Conservation (phyloP, 805 yeast species). For the Metschnikowia similis region DNA sequence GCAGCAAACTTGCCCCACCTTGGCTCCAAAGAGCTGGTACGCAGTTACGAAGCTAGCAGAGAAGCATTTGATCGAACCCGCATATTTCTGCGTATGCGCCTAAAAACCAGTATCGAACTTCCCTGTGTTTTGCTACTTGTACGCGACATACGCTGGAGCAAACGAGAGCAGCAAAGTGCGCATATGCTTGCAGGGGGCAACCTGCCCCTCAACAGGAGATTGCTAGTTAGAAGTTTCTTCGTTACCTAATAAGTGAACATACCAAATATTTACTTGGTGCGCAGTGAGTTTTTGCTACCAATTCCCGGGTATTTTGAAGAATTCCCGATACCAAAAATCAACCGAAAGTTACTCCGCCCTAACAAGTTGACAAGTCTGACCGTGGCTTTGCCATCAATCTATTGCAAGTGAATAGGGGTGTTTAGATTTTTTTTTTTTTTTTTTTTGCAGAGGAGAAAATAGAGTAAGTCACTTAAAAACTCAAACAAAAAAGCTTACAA, state of each 20-base stretch:
- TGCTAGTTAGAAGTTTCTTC: background rate
- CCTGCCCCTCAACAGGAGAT: background rate
- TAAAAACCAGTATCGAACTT: background rate
- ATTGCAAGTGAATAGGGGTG: background rate
- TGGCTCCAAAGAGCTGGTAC: background rate
- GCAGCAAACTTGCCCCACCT: background rate
- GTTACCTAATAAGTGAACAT: background rate
- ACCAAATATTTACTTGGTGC: background rate
- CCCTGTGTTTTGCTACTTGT: background rate
- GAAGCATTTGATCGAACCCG: slow-evolving; percentile 2
- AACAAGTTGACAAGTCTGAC: background rate
- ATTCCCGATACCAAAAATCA: background rate
- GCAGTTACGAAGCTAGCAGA: background rate
- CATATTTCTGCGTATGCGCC: slow-evolving; percentile 1
- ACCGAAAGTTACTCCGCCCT: background rate
- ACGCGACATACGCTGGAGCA: background rate
- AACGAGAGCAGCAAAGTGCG: background rate
- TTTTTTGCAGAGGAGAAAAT: background rate
- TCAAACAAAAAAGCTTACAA: background rate
- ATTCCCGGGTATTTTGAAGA: background rate
- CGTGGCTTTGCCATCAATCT: background rate
- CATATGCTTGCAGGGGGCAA: background rate
- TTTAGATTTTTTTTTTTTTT: background rate
- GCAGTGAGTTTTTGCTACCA: slow-evolving; percentile 1
- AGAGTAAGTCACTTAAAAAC: slow-evolving; percentile 1